These are phyloP conservation scores for Paraurostyla sp. DNA, from an alignment of 73 alveolate species.

Conservation along the genomic window DNA sequence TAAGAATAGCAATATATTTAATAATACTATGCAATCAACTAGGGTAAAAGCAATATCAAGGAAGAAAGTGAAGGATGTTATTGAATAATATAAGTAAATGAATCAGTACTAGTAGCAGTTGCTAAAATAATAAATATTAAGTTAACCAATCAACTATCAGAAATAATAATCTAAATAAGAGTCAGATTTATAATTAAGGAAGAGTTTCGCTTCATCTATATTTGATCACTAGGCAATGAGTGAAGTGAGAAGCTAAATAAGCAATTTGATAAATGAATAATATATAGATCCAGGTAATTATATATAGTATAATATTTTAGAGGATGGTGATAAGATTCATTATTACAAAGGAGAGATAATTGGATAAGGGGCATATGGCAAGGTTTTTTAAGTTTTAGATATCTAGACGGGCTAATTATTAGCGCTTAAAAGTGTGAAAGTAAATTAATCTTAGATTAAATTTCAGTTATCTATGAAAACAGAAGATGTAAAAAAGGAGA, in stretches of 20 bases:
- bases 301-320: not conserved
- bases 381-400: constrained; percentile 47
- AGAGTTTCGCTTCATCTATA: no score
- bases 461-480: not conserved
- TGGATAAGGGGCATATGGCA: constrained; percentile 51
- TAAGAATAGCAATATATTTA: no score
- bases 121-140: not conserved
- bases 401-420: constrained; percentile 51
- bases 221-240: no score
- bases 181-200: no score
- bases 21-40: no score
- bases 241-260: not conserved
- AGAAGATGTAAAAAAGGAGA: not conserved
- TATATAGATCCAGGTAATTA: not conserved
- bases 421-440: constrained; percentile 58
- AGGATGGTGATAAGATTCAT: not conserved
- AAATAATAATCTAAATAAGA: no score
- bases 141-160: no score
- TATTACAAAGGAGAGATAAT: constrained; percentile 51
- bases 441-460: no score
- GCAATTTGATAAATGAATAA: not conserved
- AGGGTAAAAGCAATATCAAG: not conserved
- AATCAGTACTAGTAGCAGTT: not conserved
- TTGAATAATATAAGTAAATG: not conserved
- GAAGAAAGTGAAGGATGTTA: not conserved